phyloP scores from a whole-genome alignment of 805 yeast genomes.

The Starmerella stigmatis region DNA sequence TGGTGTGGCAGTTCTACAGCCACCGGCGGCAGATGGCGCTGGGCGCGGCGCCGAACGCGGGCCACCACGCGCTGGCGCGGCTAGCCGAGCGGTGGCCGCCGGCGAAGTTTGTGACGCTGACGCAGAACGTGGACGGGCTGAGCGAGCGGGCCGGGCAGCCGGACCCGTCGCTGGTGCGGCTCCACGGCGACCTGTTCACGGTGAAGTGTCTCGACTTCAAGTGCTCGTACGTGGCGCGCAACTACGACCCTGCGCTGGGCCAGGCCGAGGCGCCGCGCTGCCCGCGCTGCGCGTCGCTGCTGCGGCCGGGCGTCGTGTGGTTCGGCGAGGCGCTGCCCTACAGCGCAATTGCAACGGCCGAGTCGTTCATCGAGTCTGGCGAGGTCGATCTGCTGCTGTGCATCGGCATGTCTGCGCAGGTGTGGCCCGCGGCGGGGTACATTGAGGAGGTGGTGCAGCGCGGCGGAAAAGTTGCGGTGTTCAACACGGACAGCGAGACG shows the following conservation, averaged over 20 bases:
- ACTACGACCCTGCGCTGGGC: slow-evolving; percentile 30
- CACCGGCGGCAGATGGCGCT: slow-evolving; percentile 57
- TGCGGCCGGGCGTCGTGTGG: slow-evolving; percentile 91
- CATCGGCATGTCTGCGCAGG: slow-evolving; percentile 74
- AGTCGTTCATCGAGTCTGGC: slow-evolving; percentile 49
- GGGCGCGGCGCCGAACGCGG: slow-evolving; percentile 58
- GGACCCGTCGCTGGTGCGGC: slow-evolving; percentile 43
- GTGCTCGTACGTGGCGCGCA: slow-evolving; percentile 46
- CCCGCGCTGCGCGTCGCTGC: slow-evolving; percentile 55
- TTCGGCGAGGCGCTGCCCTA: slow-evolving; percentile 82
- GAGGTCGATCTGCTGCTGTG: slow-evolving; percentile 66
- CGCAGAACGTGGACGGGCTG: slow-evolving; percentile 78
- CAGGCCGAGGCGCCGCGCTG: slow-evolving; percentile 58
- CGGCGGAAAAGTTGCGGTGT: slow-evolving; percentile 77
- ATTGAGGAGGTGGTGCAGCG: slow-evolving; percentile 61
- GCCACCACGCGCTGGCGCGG: slow-evolving; percentile 60
- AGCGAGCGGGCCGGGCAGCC: slow-evolving; percentile 57
- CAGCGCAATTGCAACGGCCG: slow-evolving; percentile 52
- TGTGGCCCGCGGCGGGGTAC: slow-evolving; percentile 89
- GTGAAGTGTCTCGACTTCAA: slow-evolving; percentile 64
- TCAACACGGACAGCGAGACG: slow-evolving; percentile 44
- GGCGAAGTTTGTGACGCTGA: slow-evolving; percentile 51
- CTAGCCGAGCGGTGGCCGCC: slow-evolving; percentile 36
- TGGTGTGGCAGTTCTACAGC: slow-evolving; percentile 85
- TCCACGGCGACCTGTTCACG: slow-evolving; percentile 71